Base-by-base conservation (phyloP, 2,329 filamentous ascomycete species). In the Aureobasidium lini region DNA sequence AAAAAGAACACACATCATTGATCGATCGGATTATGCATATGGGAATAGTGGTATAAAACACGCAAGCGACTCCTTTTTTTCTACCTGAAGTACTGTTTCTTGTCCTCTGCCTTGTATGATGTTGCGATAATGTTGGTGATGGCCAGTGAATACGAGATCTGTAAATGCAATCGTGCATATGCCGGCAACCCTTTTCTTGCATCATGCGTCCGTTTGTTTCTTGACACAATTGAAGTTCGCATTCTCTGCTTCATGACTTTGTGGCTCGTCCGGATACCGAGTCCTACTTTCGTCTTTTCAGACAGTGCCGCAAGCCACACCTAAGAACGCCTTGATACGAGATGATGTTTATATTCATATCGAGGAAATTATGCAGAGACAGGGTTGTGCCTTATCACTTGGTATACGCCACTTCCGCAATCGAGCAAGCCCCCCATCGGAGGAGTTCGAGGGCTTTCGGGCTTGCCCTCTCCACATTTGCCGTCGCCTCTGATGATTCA, bases 1-100 rank as follows among this genome's bases (percentile, higher is more conserved):
- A 28, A 52, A 40, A 40, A 53, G 32, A 53, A 32, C 6, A 40
- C 28, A 29, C 23, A 11, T 40, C 23, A 50, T 18, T 34, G 9
- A 49, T n/a, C 18, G n/a, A 52, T 36, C 23, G 36, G 29, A 7
- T 54, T 54, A 54, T 42, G 50, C 50, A 54, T 54, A 54, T 54
- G 50, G 50, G 39, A 52, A 39, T 43, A 23, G 39, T n/a, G 49
- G 39, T 54, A 43, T 43, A 37, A 43, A 39, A 48, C 46, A 48
- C 46, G 32, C 32, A 37, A 10, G 39, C 29, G 43, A 43, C 8
- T 15, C 10, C 18, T 54, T 37, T 54, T 34, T 7, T 34, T 16
- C 9, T 4, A 29, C 23, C 34, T 36, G 8, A 8, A 36, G 34
- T 37, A 10, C 28, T 50, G 16, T 18, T 4, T 36, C 6, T 18